Evolutionary conservation across 257 asterid species (phyloP), one percentile per base, ranked within the genome.

Genomic region (Salvia splendens): DNA sequence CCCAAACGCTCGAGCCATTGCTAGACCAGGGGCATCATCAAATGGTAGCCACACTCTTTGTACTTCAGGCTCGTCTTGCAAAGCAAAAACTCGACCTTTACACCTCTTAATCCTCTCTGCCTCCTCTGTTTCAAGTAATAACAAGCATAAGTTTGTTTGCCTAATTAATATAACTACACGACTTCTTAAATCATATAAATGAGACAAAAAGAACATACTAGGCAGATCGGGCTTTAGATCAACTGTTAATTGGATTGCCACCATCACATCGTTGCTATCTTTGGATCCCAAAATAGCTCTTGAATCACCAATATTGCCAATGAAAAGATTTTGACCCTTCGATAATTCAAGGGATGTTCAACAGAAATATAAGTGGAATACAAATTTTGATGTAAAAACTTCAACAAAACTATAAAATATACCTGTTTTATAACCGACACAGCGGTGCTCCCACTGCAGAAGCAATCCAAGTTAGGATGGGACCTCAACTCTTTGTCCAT

Each of bases 1-100:
- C 28, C 99, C 99, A 77, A 93, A 93, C 12, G 99, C 99, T 67
- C 99, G 79, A 51, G 99, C 99, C 99, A 93, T 93, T 20, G 99
- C 99, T 71, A 93, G 83, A 28, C 99, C 99, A 5, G 99, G 99
- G 71, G 99, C 97, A 81, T 93, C 95, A 69, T 91, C 97, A 61
- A 86, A 93, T 28, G 99, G 99, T 59, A 93, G 83, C 99, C 99
- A 93, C 60, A 93, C 99, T 74, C 97, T 82, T 50, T 82, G 96
- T 72, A 93, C 99, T 78, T 93, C 99, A 30, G 99, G 99, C 83
- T 93, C 99, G 51, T 93, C 99, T 83, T 90, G 95, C 79, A 93
- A 78, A 45, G 99, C 96, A 78, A 93, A 93, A 40, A 93, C 99
- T 72, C 97, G 87, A 66, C 99, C 99, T 72, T 83, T 90, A 56